A percentile compares a stretch with the other conserved stretches of the same genome.
Conservation (phyloP, 768 basidiomycete genomes). For the Agaricus sinodeliciosus region DNA sequence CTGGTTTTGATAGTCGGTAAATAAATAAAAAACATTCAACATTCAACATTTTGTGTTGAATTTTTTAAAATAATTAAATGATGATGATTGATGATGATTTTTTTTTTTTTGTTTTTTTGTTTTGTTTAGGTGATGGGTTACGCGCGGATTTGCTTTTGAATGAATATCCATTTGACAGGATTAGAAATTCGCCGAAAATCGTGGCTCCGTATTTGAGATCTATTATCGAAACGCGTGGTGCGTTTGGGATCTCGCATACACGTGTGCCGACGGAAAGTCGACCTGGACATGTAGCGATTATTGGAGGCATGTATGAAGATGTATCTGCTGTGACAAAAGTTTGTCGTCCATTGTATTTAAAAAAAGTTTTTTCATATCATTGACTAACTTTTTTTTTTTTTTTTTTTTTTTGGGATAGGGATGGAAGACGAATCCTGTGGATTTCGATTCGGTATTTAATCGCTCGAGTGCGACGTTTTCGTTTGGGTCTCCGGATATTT, state of each 20-base stretch:
- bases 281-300: constrained; percentile 85
- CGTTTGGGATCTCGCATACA: constrained; percentile 82
- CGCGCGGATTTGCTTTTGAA: constrained; percentile 76
- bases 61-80: too few species aligned
- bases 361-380: constrained; percentile 32
- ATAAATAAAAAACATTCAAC: too few species aligned
- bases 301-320: constrained; percentile 92
- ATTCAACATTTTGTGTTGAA: too few species aligned
- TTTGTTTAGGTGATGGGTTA: constrained; percentile 63
- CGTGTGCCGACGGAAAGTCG: constrained; percentile 84
- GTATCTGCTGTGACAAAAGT: constrained; percentile 85
- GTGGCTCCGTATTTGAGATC: constrained; percentile 73
- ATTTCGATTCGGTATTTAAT: constrained; percentile 88
- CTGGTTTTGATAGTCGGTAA: constrained; percentile 79
- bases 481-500: constrained; percentile 84
- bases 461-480: constrained; percentile 72
- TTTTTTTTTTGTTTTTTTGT: constrained; percentile 12
- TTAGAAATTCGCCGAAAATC: constrained; percentile 44
- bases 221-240: constrained; percentile 59
- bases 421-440: constrained; percentile 84
- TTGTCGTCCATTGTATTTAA: too few species aligned
- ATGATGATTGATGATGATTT: too few species aligned
- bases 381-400: neutral
- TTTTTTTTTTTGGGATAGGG: constrained; percentile 44
- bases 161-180: constrained; percentile 49